Evolutionary conservation across 331 rosid genomes (phyloP).

Genomic region (Quercus tomentella): DNA sequence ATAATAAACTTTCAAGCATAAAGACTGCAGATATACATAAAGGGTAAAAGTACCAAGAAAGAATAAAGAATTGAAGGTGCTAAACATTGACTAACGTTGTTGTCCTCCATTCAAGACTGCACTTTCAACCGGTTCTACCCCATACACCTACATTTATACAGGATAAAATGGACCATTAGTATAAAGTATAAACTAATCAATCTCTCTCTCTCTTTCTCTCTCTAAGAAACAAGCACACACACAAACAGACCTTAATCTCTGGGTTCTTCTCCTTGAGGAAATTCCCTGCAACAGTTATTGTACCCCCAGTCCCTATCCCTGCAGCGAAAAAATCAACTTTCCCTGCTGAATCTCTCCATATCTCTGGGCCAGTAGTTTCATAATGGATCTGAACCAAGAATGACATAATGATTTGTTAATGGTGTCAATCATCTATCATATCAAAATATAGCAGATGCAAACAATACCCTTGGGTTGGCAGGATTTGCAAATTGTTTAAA

Average conservation of each 20-base stretch:
- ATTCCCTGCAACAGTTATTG: conserved; percentile 62
- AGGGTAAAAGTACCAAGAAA: background rate
- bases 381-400: conserved; percentile 58
- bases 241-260: conserved; percentile 51
- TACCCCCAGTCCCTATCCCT: conserved; percentile 88
- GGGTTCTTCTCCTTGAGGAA: conserved; percentile 78
- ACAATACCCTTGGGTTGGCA: conserved; percentile 55
- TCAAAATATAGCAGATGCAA: background rate
- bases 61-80: background rate
- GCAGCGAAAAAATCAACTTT: conserved; percentile 68
- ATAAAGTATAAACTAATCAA: background rate
- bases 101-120: conserved; percentile 77
- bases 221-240: background rate
- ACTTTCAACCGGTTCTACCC: conserved; percentile 89
- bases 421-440: background rate
- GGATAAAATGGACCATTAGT: background rate
- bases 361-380: conserved; percentile 91
- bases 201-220: too few species aligned
- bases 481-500: conserved; percentile 61
- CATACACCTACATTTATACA: conserved; percentile 47
- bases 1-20: too few species aligned
- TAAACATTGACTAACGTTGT: conserved; percentile 43
- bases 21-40: too few species aligned
- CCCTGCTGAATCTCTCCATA: conserved; percentile 70
- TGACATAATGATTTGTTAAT: background rate